These are phyloP conservation scores for Pisolithus thermaeus DNA, from an alignment of 1,284 basidiomycete species.

Conservation along the genomic window DNA sequence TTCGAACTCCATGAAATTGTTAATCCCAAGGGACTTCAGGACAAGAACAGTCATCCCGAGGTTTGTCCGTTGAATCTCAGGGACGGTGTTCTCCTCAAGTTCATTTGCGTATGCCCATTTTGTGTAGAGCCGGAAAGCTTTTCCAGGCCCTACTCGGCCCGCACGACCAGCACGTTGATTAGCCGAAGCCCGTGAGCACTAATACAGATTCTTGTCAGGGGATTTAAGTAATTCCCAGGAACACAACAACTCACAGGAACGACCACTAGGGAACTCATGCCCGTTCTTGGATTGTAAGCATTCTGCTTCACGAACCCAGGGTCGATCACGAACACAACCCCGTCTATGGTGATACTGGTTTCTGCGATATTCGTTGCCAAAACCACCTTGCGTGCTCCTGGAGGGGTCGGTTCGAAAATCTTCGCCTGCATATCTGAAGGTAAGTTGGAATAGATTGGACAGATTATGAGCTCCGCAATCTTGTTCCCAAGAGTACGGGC, in stretches of 20 bases:
- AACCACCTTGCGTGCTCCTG: slow-evolving; percentile 94
- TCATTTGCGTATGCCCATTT: slow-evolving; percentile 97
- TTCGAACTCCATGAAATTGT: slow-evolving; percentile 96
- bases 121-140: slow-evolving; percentile 95
- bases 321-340: slow-evolving; percentile 97
- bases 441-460: slow-evolving; percentile 97
- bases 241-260: slow-evolving; percentile 65
- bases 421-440: slow-evolving; percentile 99
- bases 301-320: slow-evolving; percentile 98
- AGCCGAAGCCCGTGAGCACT: slow-evolving; percentile 95
- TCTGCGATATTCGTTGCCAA: slow-evolving; percentile 99
- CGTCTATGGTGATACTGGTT: slow-evolving; percentile 96
- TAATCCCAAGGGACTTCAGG: slow-evolving; percentile 95
- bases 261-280: slow-evolving; percentile 92
- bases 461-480: slow-evolving; percentile 90
- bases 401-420: slow-evolving; percentile 98
- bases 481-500: slow-evolving; percentile 94
- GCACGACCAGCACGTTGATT: slow-evolving; percentile 97
- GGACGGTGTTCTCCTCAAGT: slow-evolving; percentile 93
- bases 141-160: slow-evolving; percentile 97
- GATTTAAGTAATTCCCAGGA: neutral
- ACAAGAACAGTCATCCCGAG: slow-evolving; percentile 94
- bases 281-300: slow-evolving; percentile 92
- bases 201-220: neutral
- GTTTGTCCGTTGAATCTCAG: slow-evolving; percentile 98